Evolutionary conservation across 2,329 filamentous ascomycete species (phyloP).

Genomic region (Penicillium sp.): DNA sequence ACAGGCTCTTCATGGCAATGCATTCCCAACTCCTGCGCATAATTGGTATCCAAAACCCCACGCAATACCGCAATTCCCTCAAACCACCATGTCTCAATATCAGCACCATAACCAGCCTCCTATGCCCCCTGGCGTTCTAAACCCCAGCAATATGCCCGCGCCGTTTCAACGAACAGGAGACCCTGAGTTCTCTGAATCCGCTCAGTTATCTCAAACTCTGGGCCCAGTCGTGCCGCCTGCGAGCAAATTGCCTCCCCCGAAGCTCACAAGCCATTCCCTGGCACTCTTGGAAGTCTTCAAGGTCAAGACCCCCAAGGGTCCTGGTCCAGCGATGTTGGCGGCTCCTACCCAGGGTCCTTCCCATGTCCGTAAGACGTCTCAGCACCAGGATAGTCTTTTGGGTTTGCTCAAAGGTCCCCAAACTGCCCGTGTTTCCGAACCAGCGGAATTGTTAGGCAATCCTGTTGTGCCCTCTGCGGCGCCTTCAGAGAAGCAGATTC

Average conservation of each 20-base stretch:
- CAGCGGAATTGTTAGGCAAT: slow-evolving; percentile 46
- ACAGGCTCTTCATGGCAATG: slow-evolving; percentile 11
- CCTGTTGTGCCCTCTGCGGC: slow-evolving; percentile 34
- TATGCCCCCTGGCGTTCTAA: slow-evolving; percentile 10
- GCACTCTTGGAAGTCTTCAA: slow-evolving; percentile 61
- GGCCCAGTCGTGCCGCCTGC: slow-evolving; percentile 54
- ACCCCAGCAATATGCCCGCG: slow-evolving; percentile 32
- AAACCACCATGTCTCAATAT: slow-evolving; percentile 16
- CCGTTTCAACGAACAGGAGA: slow-evolving; percentile 50
- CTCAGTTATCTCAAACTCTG: slow-evolving; percentile 35
- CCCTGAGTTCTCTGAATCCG: slow-evolving; percentile 43
- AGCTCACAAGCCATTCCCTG: slow-evolving; percentile 57
- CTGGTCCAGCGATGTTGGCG: slow-evolving; percentile 20
- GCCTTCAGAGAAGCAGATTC: slow-evolving; percentile 29
- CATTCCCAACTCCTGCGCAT: slow-evolving; percentile 14
- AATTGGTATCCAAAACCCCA: slow-evolving; percentile 21
- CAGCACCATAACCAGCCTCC: slow-evolving; percentile 20
- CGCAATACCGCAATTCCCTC: slow-evolving; percentile 24
- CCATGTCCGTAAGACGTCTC: slow-evolving; percentile 27
- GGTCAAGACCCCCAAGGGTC: slow-evolving; percentile 27
- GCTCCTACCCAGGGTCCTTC: slow-evolving; percentile 12
- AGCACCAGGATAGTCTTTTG: slow-evolving; percentile 40
- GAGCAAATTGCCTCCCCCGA: slow-evolving; percentile 57
- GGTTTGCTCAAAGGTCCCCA: slow-evolving; percentile 33
- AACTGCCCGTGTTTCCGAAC: slow-evolving; percentile 15